These are phyloP conservation scores for Combretum micranthum DNA, from an alignment of 345 rosid species.

Conservation along the genomic window DNA sequence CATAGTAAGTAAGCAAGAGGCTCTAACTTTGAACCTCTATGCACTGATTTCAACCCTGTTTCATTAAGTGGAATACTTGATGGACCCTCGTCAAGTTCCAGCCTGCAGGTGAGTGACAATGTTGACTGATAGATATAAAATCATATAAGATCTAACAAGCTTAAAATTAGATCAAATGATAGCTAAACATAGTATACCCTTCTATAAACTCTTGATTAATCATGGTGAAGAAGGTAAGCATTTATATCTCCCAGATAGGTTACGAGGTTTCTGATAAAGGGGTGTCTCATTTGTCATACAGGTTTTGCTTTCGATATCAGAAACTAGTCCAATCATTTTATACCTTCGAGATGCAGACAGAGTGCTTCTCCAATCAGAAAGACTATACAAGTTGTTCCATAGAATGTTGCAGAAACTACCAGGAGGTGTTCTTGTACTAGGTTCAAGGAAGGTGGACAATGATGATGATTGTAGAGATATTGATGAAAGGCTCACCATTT, in stretches of 20 bases:
- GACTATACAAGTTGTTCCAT: conserved; percentile 54
- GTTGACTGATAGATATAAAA: neutral
- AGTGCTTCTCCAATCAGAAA: conserved; percentile 71
- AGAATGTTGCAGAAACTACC: conserved; percentile 65
- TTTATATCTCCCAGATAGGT: neutral
- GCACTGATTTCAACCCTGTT: no score
- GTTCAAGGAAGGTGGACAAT: conserved; percentile 61
- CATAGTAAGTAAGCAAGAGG: no score
- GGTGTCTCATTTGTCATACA: conserved; percentile 17
- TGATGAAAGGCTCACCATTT: conserved; percentile 34
- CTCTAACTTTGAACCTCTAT: no score
- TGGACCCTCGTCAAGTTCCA: no score
- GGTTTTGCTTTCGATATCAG: conserved; percentile 70
- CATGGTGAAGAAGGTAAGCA: neutral
- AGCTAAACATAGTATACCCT: no score
- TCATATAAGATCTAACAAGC: neutral
- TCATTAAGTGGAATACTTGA: no score
- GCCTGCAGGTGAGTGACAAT: no score
- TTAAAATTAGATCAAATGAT: neutral
- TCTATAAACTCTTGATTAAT: no score
- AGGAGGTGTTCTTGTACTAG: conserved; percentile 70
- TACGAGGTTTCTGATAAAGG: neutral
- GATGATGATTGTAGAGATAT: conserved; percentile 56
- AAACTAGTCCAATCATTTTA: conserved; percentile 49
- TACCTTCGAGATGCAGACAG: conserved; percentile 79